Base-by-base conservation (phyloP, 495 filamentous ascomycete genomes). In the Trichoderma gamsii region DNA sequence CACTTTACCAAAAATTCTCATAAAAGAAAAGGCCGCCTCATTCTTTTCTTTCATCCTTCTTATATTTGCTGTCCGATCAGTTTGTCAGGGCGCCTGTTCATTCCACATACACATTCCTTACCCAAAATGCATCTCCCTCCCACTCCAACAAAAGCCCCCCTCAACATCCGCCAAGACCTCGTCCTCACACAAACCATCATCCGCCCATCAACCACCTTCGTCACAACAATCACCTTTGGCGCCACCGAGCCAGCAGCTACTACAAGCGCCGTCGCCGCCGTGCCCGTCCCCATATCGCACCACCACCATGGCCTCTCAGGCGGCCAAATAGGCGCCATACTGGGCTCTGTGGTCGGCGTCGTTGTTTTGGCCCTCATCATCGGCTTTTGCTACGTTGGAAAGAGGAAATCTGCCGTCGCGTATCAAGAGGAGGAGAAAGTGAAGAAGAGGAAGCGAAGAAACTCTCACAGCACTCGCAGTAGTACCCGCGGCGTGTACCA, bases 261-360 rank as follows among this genome's bases (percentile, higher is more conserved):
- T 18, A 12, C 16, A 13, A 32, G 12, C 38, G 43, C 63, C 18
- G 69, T 65, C 16, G 71, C 25, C 13, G n/a, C 51, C 27, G 25
- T 61, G 25, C 56, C 56, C n/a, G 4, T 61, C 11, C 56, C 56
- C 23, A 25, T 32, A 2, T 12, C 56, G 2, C 21, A 25, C 65
- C 44, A 46, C 65, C n/a, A 46, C 65, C n/a, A 66, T 51, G 65
- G 65, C 23, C 65, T 66, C 15, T 41, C 65, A 0, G 27, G 44
- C 8, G 65, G 41, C 21, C 43, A 66, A 13, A 51, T 51, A n/a
- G 65, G 65, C 21, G 65, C 65, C 21, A 66, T 66, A 9, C 21
- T 51, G 41, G 65, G 65, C 65, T 66, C 65, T 11, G 44, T 66
- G 18, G 65, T 66, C 15, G 65, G 65, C 23, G 16, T 46, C 21